Percentiles rank a stretch among this genome's conserved stretches.
These are phyloP conservation scores for Cryptococcus depauperatus DNA, from an alignment of 1,284 basidiomycete genomes.

Conservation along the genomic window DNA sequence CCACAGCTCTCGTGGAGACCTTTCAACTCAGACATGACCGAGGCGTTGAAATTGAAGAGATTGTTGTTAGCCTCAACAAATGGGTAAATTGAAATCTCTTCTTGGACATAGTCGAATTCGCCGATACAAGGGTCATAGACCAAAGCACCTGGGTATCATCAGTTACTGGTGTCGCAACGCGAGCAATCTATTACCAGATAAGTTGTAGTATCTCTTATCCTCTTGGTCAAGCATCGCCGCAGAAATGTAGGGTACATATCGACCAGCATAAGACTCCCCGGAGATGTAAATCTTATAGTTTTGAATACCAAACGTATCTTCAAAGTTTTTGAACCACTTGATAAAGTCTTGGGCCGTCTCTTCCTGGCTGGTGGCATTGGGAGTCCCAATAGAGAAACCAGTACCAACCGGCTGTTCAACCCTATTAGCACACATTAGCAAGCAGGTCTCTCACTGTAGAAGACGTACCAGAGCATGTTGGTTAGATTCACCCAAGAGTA, in stretches of 20 bases:
- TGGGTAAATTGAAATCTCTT: slow-evolving; percentile 54
- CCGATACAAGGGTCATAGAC: slow-evolving; percentile 27
- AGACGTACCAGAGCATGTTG: slow-evolving; percentile 25
- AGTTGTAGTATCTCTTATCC: slow-evolving; percentile 20
- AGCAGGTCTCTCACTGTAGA: neutral
- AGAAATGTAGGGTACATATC: slow-evolving; percentile 46
- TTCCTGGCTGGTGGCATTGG: slow-evolving; percentile 50
- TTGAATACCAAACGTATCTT: slow-evolving; percentile 16
- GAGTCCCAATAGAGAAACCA: slow-evolving; percentile 66
- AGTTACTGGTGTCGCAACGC: neutral
- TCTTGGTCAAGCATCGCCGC: slow-evolving; percentile 23
- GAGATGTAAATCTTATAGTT: slow-evolving; percentile 29
- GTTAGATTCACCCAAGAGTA: slow-evolving; percentile 69
- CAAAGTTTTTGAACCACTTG: slow-evolving; percentile 20
- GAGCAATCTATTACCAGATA: slow-evolving; percentile 8
- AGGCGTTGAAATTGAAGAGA: slow-evolving; percentile 39
- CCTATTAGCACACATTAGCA: neutral
- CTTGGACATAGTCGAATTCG: slow-evolving; percentile 52
- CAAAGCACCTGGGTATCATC: slow-evolving; percentile 16
- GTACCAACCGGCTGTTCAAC: slow-evolving; percentile 69
- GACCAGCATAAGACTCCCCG: slow-evolving; percentile 41
- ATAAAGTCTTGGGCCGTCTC: slow-evolving; percentile 38
- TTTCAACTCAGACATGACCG: slow-evolving; percentile 57
- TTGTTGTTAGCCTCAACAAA: slow-evolving; percentile 9
- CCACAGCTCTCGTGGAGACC: slow-evolving; percentile 52